Evolutionary conservation across 306 rosid genomes (phyloP), one percentile per base, ranked within the genome.

Genomic region (Ziziphus jujuba): DNA sequence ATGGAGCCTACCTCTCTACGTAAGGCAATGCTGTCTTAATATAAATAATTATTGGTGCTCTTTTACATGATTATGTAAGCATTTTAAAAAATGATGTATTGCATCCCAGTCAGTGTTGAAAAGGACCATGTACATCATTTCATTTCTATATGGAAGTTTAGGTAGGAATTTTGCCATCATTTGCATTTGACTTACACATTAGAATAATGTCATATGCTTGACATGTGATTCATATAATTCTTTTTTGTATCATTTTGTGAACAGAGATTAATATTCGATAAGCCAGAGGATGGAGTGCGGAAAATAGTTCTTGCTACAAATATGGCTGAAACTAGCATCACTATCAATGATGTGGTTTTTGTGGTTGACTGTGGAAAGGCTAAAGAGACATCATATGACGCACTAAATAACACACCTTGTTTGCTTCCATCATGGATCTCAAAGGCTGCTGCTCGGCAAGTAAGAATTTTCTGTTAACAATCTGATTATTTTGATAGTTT

Each of bases 281-380:
- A 75, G 74, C 78, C 89, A 21, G 77, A 78, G 66, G 81, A 66
- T 61, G 86, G 82, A 72, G 62, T 84, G 52, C 67, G 86, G 59
- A 84, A 84, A 81, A 81, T 84, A 40, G 89, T 84, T 51, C 89
- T 84, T 59, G 89, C 89, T 43, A 84, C 89, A 50, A 81, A 84
- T 73, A 84, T 84, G 86, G 89, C 89, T 44, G 89, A 84, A 80
- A 81, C 89, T 54, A 84, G 89, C 66, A 84, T 84, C 74, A 84
- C 89, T 34, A 84, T 84, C 70, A 84, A 81, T 61, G 89, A 84
- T 59, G 86, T 84, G 2, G 89, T 81, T 58, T 84, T 81, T 79
- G 89, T 84, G 34, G 77, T 84, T 66, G 89, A 84, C 73, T 84
- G 89, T 48, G 89, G 89, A 61, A 84, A 84, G 70, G 89, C 89